Base-by-base conservation (phyloP, 2,329 filamentous ascomycete genomes). In the Aspergillus phoenicis region DNA sequence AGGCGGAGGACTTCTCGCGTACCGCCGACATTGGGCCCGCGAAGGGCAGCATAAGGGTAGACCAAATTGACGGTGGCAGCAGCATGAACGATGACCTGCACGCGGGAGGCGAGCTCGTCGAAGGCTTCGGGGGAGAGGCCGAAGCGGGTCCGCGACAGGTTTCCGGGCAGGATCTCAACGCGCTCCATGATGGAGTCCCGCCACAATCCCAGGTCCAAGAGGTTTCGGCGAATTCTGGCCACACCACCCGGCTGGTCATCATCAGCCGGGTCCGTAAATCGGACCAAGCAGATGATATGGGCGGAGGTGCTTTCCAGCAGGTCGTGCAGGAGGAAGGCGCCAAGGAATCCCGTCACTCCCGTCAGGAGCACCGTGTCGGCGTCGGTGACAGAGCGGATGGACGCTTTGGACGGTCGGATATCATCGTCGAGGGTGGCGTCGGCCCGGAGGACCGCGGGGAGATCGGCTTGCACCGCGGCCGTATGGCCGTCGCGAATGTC, bases 151-250 rank as follows among this genome's bases (percentile, higher is more conserved):
- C 87, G 83, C 5, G 89, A 86, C 47, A 94, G 72, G 71, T 93
- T 92, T 47, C 89, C 91, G 0, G 89, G 87, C 8, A 93, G 77
- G 36, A 93, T 86, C 69, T 92, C 88, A 55, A 93, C 87, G 8
- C 91, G 88, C 70, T 93, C 90, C 73, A 93, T 87, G 68, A 93
- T 88, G 0, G 85, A 85, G 70, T 93, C 90, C 56, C 86, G 83
- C 91, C 91, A 94, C 1, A 93, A 79, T 1, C 90, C 90, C 17
- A 92, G 80, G 65, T 92, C 90, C n/a, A 93, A 84, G 20, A 93
- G 78, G 69, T 93, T 92, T 71, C 87, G 86, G 36, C 91, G 87
- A 61, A 94, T 83, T 62, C 90, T 84, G 3, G 90, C 88, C 70
- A 92, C 87, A 66, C 88, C 89, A 1, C 85, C 85, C 3, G 89